Percentiles rank a stretch among this genome's conserved stretches.
Evolutionary conservation across 108 stramenopile genomes (phyloP).

Genomic region (Aurantiochytrium sp.): DNA sequence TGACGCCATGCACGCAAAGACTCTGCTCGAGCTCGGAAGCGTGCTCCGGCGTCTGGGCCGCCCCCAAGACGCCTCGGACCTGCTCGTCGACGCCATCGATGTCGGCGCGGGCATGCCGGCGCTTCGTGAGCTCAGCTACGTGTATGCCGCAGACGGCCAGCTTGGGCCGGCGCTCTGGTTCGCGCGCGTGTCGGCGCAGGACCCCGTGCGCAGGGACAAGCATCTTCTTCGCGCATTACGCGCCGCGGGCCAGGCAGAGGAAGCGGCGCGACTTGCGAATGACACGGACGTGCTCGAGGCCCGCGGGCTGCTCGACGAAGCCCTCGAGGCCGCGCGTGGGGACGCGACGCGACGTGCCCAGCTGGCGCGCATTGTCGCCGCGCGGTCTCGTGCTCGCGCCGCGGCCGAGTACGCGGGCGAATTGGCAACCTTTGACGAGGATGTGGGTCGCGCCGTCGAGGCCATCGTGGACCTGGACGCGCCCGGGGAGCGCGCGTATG

Average conservation of each 20-base stretch:
- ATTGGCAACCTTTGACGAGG: neutral
- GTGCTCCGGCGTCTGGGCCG: neutral
- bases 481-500: neutral
- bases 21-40: neutral
- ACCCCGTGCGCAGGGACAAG: neutral
- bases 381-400: neutral
- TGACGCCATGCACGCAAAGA: neutral
- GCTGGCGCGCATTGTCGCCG: neutral
- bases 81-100: neutral
- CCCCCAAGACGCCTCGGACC: conserved; percentile 21
- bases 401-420: neutral
- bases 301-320: neutral
- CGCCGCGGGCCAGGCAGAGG: neutral
- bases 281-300: neutral
- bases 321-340: neutral
- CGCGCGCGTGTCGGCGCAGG: neutral
- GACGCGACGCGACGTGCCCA: neutral
- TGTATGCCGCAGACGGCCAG: neutral
- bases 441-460: neutral
- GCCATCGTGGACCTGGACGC: neutral
- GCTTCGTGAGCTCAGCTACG: neutral
- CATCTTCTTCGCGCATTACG: neutral
- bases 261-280: neutral
- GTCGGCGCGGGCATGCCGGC: neutral
- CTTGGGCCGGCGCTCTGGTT: neutral